A percentile compares a stretch with the other conserved stretches of the same genome.
These are phyloP conservation scores for Drosera capensis DNA, from an alignment of 148 eudicot genomes.

Conservation along the genomic window DNA sequence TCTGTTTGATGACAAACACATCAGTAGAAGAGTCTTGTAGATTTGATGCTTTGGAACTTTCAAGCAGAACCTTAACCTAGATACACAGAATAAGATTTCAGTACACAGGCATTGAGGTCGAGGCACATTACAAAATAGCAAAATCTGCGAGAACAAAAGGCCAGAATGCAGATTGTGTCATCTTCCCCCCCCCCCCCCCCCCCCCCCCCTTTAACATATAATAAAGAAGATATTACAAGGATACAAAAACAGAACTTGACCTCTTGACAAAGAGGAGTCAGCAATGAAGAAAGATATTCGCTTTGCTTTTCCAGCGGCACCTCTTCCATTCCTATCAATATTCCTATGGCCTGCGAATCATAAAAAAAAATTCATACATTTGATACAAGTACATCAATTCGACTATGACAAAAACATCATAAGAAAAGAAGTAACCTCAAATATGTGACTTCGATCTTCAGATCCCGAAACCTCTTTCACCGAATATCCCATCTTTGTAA, in stretches of 20 bases:
- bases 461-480: constrained; percentile 43
- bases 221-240: not conserved
- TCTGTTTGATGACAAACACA: constrained; percentile 56
- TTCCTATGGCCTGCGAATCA: constrained; percentile 75
- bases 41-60: constrained; percentile 38
- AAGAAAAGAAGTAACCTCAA: constrained; percentile 44
- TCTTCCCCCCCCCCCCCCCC: too few relatives aligned
- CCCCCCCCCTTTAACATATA: too few relatives aligned
- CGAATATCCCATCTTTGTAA: constrained; percentile 47
- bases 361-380: not conserved
- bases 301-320: constrained; percentile 73
- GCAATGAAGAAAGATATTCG: constrained; percentile 66
- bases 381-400: not conserved
- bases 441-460: constrained; percentile 93
- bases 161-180: not conserved
- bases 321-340: constrained; percentile 92
- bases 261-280: constrained; percentile 93
- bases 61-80: constrained; percentile 62
- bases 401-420: not conserved
- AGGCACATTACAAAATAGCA: too few relatives aligned
- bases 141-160: too few relatives aligned
- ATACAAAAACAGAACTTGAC: constrained; percentile 15
- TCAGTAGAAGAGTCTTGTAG: constrained; percentile 39
- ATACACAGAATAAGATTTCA: constrained; percentile 8
- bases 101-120: not conserved